phyloP scores from a whole-genome alignment of 768 basidiomycete genomes.

The Termitomyces sp. region DNA sequence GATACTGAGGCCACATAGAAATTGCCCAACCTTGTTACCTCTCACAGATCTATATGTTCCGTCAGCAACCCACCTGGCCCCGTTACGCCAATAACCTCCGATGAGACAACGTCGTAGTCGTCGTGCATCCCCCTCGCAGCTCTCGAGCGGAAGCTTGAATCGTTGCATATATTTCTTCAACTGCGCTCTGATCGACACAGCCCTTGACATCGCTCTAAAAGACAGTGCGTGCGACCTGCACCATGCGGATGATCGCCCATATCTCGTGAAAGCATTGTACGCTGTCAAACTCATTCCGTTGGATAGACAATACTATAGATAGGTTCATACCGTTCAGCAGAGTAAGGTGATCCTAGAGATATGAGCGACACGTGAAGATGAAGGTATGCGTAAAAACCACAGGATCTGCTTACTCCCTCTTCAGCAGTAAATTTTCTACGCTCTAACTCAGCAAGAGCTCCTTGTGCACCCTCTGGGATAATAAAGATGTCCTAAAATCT shows the following conservation, averaged over 20 bases:
- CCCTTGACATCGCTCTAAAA: slow-evolving; percentile 90
- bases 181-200: slow-evolving; percentile 91
- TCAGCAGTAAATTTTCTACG: slow-evolving; percentile 95
- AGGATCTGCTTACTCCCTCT: slow-evolving; percentile 71
- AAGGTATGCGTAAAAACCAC: background rate
- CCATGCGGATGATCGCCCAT: slow-evolving; percentile 85
- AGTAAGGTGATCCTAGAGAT: slow-evolving; percentile 86
- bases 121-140: slow-evolving; percentile 86
- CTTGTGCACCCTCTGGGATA: slow-evolving; percentile 79
- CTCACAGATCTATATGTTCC: slow-evolving; percentile 89
- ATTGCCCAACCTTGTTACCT: slow-evolving; percentile 65
- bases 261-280: slow-evolving; percentile 88
- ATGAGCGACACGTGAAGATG: slow-evolving; percentile 5
- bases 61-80: slow-evolving; percentile 86
- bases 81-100: slow-evolving; percentile 91
- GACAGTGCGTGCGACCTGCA: slow-evolving; percentile 91
- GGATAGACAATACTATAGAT: background rate
- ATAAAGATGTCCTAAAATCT: slow-evolving; percentile 76
- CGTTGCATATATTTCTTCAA: slow-evolving; percentile 92
- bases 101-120: slow-evolving; percentile 85
- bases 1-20: background rate
- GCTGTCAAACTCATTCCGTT: slow-evolving; percentile 36
- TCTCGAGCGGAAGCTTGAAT: slow-evolving; percentile 75
- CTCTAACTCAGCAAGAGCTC: slow-evolving; percentile 87
- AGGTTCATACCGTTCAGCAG: slow-evolving; percentile 71